These are phyloP conservation scores for Trypanosoma caninum DNA, from an alignment of 208 protist species.

Conservation along the genomic window DNA sequence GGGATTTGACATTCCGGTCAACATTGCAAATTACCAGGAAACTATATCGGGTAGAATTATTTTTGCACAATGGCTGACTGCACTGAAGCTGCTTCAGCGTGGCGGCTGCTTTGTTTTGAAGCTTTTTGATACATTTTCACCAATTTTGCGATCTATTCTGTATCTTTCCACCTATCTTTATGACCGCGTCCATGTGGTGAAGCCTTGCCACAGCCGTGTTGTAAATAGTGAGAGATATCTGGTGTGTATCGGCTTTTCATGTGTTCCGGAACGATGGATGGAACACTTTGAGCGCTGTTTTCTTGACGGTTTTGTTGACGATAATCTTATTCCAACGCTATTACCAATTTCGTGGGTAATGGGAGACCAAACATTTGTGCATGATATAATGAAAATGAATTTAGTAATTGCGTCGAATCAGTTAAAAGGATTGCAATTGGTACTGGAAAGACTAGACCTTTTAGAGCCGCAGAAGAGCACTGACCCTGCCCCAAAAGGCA, in stretches of 20 bases:
- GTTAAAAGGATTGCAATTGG: conserved; percentile 47
- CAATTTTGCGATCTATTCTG: conserved; percentile 66
- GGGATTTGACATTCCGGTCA: conserved; percentile 72
- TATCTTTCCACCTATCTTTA: conserved; percentile 85
- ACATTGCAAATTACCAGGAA: conserved; percentile 84
- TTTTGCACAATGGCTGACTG: conserved; percentile 79
- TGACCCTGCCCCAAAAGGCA: too few species aligned
- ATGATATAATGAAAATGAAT: conserved; percentile 51
- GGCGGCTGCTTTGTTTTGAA: conserved; percentile 87
- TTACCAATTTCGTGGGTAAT: conserved; percentile 49
- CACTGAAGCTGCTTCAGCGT: conserved; percentile 57
- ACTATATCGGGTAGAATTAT: conserved; percentile 85
- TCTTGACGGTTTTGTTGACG: conserved; percentile 57
- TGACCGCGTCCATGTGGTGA: conserved; percentile 79
- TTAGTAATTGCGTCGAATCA: conserved; percentile 54
- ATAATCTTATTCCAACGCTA: conserved; percentile 52
- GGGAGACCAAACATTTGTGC: conserved; percentile 47
- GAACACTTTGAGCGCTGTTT: conserved; percentile 52
- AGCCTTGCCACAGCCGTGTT: conserved; percentile 86
- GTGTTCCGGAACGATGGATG: conserved; percentile 45
- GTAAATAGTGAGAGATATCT: conserved; percentile 92
- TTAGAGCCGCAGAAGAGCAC: background rate
- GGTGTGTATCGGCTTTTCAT: conserved; percentile 55
- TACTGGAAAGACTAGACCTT: conserved; percentile 34
- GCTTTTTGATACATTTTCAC: conserved; percentile 89